Evolutionary conservation across 768 basidiomycete genomes (phyloP), one percentile per base, ranked within the genome.

Genomic region (Stropharia rugosoannulata): DNA sequence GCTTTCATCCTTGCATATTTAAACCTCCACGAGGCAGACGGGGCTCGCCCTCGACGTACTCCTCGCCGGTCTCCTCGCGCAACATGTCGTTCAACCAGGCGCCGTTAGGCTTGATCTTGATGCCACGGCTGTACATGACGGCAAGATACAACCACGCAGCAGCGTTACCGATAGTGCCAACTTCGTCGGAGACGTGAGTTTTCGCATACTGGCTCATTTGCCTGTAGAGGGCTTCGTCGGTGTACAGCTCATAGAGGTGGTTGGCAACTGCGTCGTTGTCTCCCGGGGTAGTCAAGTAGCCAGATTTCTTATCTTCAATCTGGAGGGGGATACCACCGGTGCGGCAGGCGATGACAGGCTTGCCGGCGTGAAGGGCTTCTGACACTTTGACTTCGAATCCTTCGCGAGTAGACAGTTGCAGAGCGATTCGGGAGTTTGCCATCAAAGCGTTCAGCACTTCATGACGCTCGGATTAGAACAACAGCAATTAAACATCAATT

Each of bases 301-400:
- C 95, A 59, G 89, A 92, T 72, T 92, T 87, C 51, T 93, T 94
- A 61, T 97, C 75, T 62, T 84, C 83, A 60, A 97, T 82, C 68
- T 98, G 95, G 45, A 97, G 84, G 40, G 95, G 95, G 66, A 98
- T 96, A 62, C 95, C 95, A 56, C 95, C 95, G 4, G 95, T 95
- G 55, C 79, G 79, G 49, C 80, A 86, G 7, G 91, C 91, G 64
- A 98, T 82, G 65, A 95, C 80, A 32, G 94, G 94, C 59, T 90
- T 89, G 57, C 90, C 90, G 29, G 92, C 85, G 71, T 95, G 91
- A 50, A 98, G 79, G n/a, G 91, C 93, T 74, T 96, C 93, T 45
- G 93, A 94, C 48, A 95, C 94, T 71, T 98, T 98, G 73, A 98
- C 93, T 67, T 98, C 95, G 74, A 97, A 98, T 27, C 95, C 95